Conservation (phyloP, 306 rosid species). For the Trifolium subterraneum region DNA sequence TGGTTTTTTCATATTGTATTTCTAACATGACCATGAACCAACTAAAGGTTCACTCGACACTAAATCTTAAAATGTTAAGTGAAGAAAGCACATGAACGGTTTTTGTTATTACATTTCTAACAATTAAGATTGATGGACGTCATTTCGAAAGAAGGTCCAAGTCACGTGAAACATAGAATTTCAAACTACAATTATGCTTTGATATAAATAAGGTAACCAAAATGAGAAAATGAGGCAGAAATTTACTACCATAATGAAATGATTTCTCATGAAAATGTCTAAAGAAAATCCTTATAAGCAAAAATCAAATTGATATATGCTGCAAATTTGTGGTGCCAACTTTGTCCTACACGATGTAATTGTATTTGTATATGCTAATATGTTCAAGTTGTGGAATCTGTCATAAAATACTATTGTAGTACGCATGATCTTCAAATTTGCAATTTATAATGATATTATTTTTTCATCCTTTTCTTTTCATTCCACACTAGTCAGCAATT, state of each 20-base stretch:
- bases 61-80: background rate
- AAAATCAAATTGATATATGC: slow-evolving; percentile 1
- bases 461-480: background rate
- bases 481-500: background rate
- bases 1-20: no score
- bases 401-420: background rate
- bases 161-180: background rate
- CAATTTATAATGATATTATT: slow-evolving; percentile 11
- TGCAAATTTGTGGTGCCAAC: background rate
- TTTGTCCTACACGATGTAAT: background rate
- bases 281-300: background rate
- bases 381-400: background rate
- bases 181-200: background rate
- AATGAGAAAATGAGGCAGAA: background rate
- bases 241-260: background rate
- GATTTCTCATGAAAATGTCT: background rate
- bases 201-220: background rate
- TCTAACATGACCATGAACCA: background rate
- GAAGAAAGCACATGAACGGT: background rate
- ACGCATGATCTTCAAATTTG: background rate
- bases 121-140: background rate
- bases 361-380: background rate
- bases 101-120: background rate
- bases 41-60: background rate
- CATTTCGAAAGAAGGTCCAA: background rate